phyloP scores from a whole-genome alignment of 495 filamentous ascomycete species.

The Penicillium paxilli region DNA sequence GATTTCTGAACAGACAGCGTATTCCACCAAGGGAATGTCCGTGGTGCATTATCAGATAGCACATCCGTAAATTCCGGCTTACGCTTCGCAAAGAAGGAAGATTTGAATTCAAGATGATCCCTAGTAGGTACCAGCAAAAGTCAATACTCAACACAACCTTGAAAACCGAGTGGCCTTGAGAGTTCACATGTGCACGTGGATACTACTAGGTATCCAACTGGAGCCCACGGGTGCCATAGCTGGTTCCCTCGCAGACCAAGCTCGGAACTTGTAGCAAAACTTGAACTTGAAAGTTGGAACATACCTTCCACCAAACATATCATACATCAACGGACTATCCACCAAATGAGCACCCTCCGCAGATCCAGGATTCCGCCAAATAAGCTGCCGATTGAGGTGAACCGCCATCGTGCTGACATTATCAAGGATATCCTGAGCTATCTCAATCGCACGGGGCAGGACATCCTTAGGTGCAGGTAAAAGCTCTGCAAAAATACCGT shows the following conservation, averaged over 20 bases:
- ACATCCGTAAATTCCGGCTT: slow-evolving; percentile 50
- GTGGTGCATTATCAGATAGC: slow-evolving; percentile 27
- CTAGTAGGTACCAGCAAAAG: slow-evolving; percentile 1
- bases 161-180: too few relatives aligned
- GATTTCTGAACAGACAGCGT: slow-evolving; percentile 14
- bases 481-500: slow-evolving; percentile 51
- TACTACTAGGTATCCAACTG: not conserved
- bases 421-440: slow-evolving; percentile 52
- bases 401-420: slow-evolving; percentile 51
- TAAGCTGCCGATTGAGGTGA: slow-evolving; percentile 51
- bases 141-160: too few relatives aligned
- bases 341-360: slow-evolving; percentile 56
- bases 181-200: too few relatives aligned
- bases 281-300: too few relatives aligned
- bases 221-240: too few relatives aligned
- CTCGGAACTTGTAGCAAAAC: too few relatives aligned
- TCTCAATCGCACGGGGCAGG: slow-evolving; percentile 48
- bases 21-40: slow-evolving; percentile 33
- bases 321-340: slow-evolving; percentile 52
- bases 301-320: slow-evolving; percentile 44
- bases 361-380: slow-evolving; percentile 49
- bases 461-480: slow-evolving; percentile 46
- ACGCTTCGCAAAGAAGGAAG: slow-evolving; percentile 50
- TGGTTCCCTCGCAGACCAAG: too few relatives aligned
- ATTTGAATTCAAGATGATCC: slow-evolving; percentile 17